phyloP scores from a whole-genome alignment of 768 basidiomycete species.

The Mycena latifolia region DNA sequence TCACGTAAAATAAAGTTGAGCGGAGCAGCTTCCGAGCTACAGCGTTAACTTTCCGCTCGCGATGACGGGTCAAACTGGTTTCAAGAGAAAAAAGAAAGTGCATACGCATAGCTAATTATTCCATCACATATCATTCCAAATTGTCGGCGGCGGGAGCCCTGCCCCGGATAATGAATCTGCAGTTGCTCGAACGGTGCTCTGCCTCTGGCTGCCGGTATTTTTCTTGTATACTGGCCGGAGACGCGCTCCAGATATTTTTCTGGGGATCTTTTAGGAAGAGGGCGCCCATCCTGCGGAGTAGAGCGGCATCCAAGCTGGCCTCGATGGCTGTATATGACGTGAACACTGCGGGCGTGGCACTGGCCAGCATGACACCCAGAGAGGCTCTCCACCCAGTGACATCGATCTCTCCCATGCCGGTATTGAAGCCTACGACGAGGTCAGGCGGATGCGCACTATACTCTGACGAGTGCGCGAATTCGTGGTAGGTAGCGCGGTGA shows the following conservation, averaged over 20 bases:
- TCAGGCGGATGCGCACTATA: slow-evolving; percentile 8
- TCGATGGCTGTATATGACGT: slow-evolving; percentile 11
- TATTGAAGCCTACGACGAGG: slow-evolving; percentile 26
- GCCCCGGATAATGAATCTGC: neutral
- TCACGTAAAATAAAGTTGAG: too few species aligned
- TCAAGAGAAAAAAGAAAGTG: too few species aligned
- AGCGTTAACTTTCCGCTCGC: too few species aligned
- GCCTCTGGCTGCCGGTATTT: neutral
- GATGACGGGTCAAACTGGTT: too few species aligned
- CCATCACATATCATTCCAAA: too few species aligned
- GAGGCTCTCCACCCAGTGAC: neutral
- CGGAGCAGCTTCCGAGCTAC: too few species aligned
- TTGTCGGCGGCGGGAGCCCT: neutral
- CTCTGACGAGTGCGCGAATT: neutral
- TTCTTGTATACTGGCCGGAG: neutral
- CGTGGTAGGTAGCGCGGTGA: slow-evolving; percentile 8
- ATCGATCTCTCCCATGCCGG: slow-evolving; percentile 17
- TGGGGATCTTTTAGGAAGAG: neutral
- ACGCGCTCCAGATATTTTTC: neutral
- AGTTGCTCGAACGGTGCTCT: neutral
- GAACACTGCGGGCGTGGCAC: neutral
- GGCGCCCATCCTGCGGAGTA: neutral
- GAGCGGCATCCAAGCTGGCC: neutral
- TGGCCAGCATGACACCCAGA: neutral
- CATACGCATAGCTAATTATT: too few species aligned